phyloP scores from a whole-genome alignment of 768 basidiomycete genomes.

The Leccinum fibrillosum region DNA sequence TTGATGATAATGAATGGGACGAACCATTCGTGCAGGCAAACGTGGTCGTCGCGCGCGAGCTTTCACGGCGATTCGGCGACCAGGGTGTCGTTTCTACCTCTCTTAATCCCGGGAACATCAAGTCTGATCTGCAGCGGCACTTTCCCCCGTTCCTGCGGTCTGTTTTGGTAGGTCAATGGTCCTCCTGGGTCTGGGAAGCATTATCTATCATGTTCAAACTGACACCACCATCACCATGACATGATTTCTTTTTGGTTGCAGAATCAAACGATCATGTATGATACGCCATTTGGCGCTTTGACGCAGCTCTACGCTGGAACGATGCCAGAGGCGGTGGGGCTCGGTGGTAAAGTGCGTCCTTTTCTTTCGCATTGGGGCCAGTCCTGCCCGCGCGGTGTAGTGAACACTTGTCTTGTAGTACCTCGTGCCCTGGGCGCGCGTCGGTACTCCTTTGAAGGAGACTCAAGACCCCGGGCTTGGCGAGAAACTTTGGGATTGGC shows the following conservation, averaged over 20 bases:
- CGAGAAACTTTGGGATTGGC: constrained; percentile 42
- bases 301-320: constrained; percentile 45
- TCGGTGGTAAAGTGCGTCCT: constrained; percentile 41
- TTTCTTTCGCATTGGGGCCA: background rate
- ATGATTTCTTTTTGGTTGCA: constrained; percentile 1
- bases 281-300: constrained; percentile 36
- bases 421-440: constrained; percentile 45
- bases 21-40: constrained; percentile 35
- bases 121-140: constrained; percentile 30
- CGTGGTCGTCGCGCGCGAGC: constrained; percentile 41
- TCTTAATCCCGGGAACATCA: constrained; percentile 44
- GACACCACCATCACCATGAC: background rate
- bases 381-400: too few species aligned
- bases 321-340: constrained; percentile 33
- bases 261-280: constrained; percentile 25
- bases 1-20: background rate
- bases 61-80: constrained; percentile 44
- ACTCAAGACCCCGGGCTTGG: constrained; percentile 34
- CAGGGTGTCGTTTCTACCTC: constrained; percentile 44
- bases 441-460: constrained; percentile 24
- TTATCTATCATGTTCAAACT: background rate
- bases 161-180: constrained; percentile 13
- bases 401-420: constrained; percentile 30
- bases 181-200: background rate
- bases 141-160: constrained; percentile 1